phyloP scores from a whole-genome alignment of 257 asterid genomes.

The Phtheirospermum japonicum region DNA sequence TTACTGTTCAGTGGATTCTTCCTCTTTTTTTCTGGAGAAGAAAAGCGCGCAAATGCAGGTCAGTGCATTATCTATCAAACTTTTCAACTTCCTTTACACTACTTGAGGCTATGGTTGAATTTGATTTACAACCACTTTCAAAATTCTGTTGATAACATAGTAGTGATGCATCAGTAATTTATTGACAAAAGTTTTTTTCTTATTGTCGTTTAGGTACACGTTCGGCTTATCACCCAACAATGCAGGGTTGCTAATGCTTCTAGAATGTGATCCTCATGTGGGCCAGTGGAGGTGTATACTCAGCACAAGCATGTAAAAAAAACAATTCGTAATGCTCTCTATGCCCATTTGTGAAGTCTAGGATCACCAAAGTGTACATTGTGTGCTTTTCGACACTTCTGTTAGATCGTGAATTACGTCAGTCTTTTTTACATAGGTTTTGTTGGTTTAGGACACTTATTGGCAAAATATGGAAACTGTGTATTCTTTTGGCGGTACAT shows the following conservation, averaged over 20 bases:
- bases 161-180: background rate
- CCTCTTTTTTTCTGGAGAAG: conserved; percentile 72
- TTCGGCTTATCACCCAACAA: conserved; percentile 69
- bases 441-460: too few species aligned
- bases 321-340: conserved; percentile 4
- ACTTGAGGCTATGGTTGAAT: background rate
- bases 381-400: background rate
- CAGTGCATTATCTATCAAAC: conserved; percentile 30
- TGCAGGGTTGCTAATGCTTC: conserved; percentile 65
- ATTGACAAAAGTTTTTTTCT: conserved; percentile 5
- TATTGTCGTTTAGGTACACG: conserved; percentile 56
- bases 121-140: too few species aligned
- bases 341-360: conserved; percentile 29
- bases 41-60: conserved; percentile 76
- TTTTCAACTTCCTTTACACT: background rate
- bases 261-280: conserved; percentile 65
- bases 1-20: conserved; percentile 64
- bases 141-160: too few species aligned
- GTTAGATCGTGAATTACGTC: background rate
- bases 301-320: conserved; percentile 39
- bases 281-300: conserved; percentile 64
- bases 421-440: too few species aligned
- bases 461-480: too few species aligned
- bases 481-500: too few species aligned
- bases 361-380: conserved; percentile 5